phyloP scores from a whole-genome alignment of 176 grass and related monocot genomes.

The Echinochloa phyllopogon region DNA sequence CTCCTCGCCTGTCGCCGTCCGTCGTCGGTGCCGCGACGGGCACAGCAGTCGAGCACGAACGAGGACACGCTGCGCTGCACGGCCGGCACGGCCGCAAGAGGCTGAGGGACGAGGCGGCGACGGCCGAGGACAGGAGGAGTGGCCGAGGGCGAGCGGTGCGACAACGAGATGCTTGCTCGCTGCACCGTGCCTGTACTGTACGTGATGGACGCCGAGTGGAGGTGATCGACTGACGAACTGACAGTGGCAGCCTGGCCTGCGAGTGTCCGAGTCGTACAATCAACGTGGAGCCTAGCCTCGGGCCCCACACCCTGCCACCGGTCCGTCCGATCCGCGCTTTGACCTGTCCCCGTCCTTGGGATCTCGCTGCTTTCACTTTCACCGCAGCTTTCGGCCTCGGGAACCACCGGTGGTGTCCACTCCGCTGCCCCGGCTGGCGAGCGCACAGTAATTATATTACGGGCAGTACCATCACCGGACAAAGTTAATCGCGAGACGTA shows the following conservation, averaged over 20 bases:
- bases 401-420: neutral
- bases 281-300: neutral
- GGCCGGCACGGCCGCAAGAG: too few relatives aligned
- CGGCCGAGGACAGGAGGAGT: too few relatives aligned
- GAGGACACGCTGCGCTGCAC: too few relatives aligned
- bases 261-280: neutral
- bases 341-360: slow-evolving; percentile 33
- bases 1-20: neutral
- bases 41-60: too few relatives aligned
- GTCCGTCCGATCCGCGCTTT: slow-evolving; percentile 38
- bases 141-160: neutral
- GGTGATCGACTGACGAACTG: neutral
- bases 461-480: neutral
- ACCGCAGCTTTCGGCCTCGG: slow-evolving; percentile 12
- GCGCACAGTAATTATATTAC: neutral
- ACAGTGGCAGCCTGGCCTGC: neutral
- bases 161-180: neutral
- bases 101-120: neutral
- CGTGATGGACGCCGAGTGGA: neutral
- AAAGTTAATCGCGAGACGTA: neutral
- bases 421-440: neutral
- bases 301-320: neutral
- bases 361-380: neutral
- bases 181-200: neutral
- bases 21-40: too few relatives aligned